Conservation (phyloP, 2,329 filamentous ascomycete species). For the Aschersonia sp. region DNA sequence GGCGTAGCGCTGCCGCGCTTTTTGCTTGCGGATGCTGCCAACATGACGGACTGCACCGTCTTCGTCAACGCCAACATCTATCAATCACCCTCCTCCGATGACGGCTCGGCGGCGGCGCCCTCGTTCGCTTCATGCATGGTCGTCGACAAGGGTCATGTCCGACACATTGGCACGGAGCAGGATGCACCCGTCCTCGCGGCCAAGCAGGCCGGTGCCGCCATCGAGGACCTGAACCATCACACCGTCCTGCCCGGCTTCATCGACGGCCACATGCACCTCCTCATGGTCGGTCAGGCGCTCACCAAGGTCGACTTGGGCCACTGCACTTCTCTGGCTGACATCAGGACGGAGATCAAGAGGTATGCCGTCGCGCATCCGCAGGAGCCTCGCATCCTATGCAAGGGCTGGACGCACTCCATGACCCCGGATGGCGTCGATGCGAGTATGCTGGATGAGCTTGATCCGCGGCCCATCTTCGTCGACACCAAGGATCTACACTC, state of each 20-base stretch:
- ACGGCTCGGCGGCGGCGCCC: not conserved
- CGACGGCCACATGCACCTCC: constrained; percentile 42
- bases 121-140: constrained; percentile 14
- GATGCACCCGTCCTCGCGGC: constrained; percentile 11
- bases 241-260: constrained; percentile 40
- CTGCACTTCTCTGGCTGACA: constrained; percentile 34
- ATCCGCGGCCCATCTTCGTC: constrained; percentile 39
- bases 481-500: constrained; percentile 43
- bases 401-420: constrained; percentile 41
- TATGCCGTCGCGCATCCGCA: constrained; percentile 32
- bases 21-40: not conserved
- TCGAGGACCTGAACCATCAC: constrained; percentile 15
- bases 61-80: constrained; percentile 10
- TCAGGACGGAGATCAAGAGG: constrained; percentile 27
- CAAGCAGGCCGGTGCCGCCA: constrained; percentile 8
- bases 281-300: constrained; percentile 38
- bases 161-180: constrained; percentile 16
- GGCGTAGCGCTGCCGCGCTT: too few relatives aligned
- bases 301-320: constrained; percentile 33
- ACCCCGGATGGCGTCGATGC: constrained; percentile 30
- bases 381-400: constrained; percentile 33
- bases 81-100: constrained; percentile 3
- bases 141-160: constrained; percentile 18
- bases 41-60: constrained; percentile 3
- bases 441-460: constrained; percentile 31